Evolutionary conservation across 2,329 filamentous ascomycete species (phyloP), one percentile per base, ranked within the genome.

Genomic region (Apiospora pterosperma): DNA sequence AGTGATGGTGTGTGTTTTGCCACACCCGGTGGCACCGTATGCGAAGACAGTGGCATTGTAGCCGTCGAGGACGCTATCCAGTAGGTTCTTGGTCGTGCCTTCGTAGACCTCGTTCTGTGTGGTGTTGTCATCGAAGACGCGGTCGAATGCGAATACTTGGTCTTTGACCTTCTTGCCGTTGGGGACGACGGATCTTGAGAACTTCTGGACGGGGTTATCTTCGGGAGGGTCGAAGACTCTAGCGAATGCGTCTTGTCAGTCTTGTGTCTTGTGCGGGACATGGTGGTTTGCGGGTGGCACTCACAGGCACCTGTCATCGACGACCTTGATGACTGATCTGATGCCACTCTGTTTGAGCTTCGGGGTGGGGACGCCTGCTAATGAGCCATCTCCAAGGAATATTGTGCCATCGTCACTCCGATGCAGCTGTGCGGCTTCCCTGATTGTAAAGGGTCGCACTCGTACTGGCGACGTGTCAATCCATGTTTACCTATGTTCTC

Each of bases 21-120:
- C 96, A 78, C 96, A 99, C 42, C 96, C 96, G 0, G 96, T 99
- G 42, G 96, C 96, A 70, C 96, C 96, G 77, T 99, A 99, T 61
- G 96, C 96, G 76, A 99, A 99, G 5, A 99, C 96, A 0, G 96
- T 99, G 59, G 96, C 96, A 82, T 99, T 99, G 84, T 97, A 99
- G 69, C 96, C 96, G 70, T 99, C 94, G 65, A 99, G 84, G 19
- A 99, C 94, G 75, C 91, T 97, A 76, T 98, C 95, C 67, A 99
- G 86, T n/a, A 99, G 86, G 64, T 82, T 88, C 77, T 90, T 92
- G 1, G 95, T 97, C 0, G 96, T 98, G 16, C 92, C 86, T 77
- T 98, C 96, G 82, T 98, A 99, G 1, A 99, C 92, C 74, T 99
- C 96, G 65, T 87, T 90, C 74, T 99, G 96, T 7, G 90, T 90